Evolutionary conservation across 1,284 basidiomycete genomes (phyloP).

Genomic region (Cystobasidiaceae sp.): DNA sequence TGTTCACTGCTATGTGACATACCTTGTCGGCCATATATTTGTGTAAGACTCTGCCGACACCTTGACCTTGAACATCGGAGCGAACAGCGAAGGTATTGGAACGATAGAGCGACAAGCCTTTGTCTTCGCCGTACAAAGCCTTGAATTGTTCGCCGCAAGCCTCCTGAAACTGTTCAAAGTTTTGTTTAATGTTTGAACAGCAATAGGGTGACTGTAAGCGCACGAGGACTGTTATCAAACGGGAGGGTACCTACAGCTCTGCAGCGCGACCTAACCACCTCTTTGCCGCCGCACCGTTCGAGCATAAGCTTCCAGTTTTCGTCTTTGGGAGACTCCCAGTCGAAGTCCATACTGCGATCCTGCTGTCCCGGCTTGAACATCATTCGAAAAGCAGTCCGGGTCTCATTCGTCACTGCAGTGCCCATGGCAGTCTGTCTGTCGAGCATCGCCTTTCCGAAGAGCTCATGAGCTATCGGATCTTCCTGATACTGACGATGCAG

Average conservation of each 20-base stretch:
- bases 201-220: not conserved
- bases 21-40: not conserved
- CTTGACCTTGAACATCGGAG: slow-evolving; percentile 1
- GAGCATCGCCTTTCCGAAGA: not conserved
- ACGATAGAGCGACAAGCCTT: not conserved
- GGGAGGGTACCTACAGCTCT: not conserved
- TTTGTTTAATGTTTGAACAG: no score
- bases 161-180: not conserved
- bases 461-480: not conserved
- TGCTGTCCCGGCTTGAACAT: not conserved
- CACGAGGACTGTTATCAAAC: not conserved
- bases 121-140: not conserved
- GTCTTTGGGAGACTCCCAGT: not conserved
- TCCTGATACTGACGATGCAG: not conserved
- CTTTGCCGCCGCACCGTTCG: not conserved
- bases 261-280: not conserved
- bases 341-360: not conserved
- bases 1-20: no score
- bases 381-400: not conserved
- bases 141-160: not conserved
- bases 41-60: not conserved
- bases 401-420: not conserved
- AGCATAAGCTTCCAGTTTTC: not conserved
- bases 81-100: not conserved
- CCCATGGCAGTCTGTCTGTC: not conserved